Evolutionary conservation across 129 eudicot genomes (phyloP), one percentile per base, ranked within the genome.

Genomic region (Flaveria ramosissima): DNA sequence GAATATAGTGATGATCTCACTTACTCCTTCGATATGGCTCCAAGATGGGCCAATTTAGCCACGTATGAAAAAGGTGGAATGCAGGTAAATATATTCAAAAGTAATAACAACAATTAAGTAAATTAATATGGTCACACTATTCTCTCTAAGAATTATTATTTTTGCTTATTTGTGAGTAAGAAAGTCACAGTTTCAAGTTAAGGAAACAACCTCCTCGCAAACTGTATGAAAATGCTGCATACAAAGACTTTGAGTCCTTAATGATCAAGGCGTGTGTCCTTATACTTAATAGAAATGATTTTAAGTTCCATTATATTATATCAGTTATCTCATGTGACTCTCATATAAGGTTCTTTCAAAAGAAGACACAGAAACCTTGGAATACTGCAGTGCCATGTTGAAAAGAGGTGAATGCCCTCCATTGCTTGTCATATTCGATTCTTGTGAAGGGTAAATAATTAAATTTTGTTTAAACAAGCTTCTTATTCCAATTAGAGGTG

Each of bases 331-430:
- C 45, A 67, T 62, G 51, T 74, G 39, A 51, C 60, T 82, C 56
- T 73, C 76, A 4, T 67, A 0, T 64, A 75, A 94, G 98, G 90
- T 94, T 83, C 88, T 93, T 61, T 78, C 95, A 1, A 93, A 88
- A 84, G 90, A 88, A 83, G 98, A 86, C 82, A 77, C 74, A 7
- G 89, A 87, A 72, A 93, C 98, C 36, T 73, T 90, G 85, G 89
- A 88, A 62, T 73, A 68, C 20, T 90, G 98, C 77, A 83, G 71
- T 75, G 76, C 81, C 65, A 93, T 93, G 98, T 73, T 73, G 78
- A 82, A 72, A 81, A 85, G 89, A 77, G 98, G 95, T 17, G 83
- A 86, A 85, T 90, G 87, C 70, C 95, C 96, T 61, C 96, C 98
- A 17, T 87, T 93, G 63, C 53, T 78, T 26, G 95, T 93, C 60